Base-by-base conservation (phyloP, 2,329 filamentous ascomycete genomes). In the Monosporascus sp. region DNA sequence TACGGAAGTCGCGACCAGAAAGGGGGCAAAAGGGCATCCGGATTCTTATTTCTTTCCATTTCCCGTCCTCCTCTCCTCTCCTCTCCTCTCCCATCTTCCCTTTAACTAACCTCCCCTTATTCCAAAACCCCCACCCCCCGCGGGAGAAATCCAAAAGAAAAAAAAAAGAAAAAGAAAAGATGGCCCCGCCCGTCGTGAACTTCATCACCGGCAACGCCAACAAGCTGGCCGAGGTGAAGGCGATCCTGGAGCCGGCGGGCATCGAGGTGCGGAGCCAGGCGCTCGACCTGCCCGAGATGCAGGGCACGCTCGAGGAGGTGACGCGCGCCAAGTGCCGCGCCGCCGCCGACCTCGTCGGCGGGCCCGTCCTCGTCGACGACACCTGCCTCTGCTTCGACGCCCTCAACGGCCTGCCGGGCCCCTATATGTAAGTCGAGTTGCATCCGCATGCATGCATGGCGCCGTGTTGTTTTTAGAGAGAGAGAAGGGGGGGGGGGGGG, bases 121-220 rank as follows among this genome's bases (percentile, higher is more conserved):
- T 14, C 20, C 8, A 9, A 7, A 9, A 3, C 3, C 2, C 25
- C 7, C 7, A 1, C 27, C 27, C 3, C 27, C 9, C 9, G n/a
- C n/a, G n/a, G 1, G 27, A 6, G 20, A 14, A 25, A 25, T 6
- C 27, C 17, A 48, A n/a, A n/a, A n/a, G n/a, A n/a, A n/a, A n/a
- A n/a, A n/a, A 51, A 15, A 46, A 53, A 62, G 55, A 50, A 80
- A 80, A 74, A 69, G 73, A 73, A 58, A 77, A 58, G 75, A n/a
- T 56, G 39, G 55, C 60, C 37, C 57, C 64, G 15, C 67, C 68
- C 4, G 64, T 69, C 6, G 71, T 99, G 60, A 92, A 95, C 73
- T 99, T 99, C 76, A 96, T 99, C 68, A 97, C 93, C 2, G 89
- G 93, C 71, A 99, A 99, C 74, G 84, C 87, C 66, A 95, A 96